These are phyloP conservation scores for Verticillium nonalfalfae DNA, from an alignment of 2,329 filamentous ascomycete genomes.

Conservation along the genomic window DNA sequence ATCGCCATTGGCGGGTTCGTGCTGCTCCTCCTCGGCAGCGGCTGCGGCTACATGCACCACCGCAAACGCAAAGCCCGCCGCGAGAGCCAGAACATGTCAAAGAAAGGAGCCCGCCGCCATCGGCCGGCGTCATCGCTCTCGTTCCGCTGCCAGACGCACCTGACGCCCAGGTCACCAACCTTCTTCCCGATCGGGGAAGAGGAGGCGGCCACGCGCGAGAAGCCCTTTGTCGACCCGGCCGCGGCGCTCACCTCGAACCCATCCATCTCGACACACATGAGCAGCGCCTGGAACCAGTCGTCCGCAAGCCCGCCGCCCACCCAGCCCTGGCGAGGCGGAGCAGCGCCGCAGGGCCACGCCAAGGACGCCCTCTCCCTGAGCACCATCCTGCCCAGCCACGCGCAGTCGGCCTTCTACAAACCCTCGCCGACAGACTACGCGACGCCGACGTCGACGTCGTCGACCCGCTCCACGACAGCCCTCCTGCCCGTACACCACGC, in stretches of 20 bases:
- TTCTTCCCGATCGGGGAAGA: conserved; percentile 24
- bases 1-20: conserved; percentile 33
- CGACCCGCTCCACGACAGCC: conserved; percentile 24
- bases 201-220: conserved; percentile 10
- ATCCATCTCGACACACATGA: conserved; percentile 6
- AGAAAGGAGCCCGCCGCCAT: conserved; percentile 19
- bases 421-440: conserved; percentile 10
- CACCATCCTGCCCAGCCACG: conserved; percentile 7
- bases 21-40: conserved; percentile 27
- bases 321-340: not conserved
- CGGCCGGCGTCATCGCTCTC: conserved; percentile 39
- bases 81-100: conserved; percentile 11
- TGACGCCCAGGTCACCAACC: conserved; percentile 30
- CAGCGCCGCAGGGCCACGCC: not conserved
- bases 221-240: conserved; percentile 8
- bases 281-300: not conserved
- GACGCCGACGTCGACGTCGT: conserved; percentile 25
- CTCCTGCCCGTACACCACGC: conserved; percentile 17
- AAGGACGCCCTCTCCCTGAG: conserved; percentile 2
- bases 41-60: conserved; percentile 34
- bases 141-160: conserved; percentile 43
- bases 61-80: conserved; percentile 35
- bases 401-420: conserved; percentile 6
- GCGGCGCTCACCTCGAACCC: conserved; percentile 6
- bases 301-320: not conserved